Base-by-base conservation (phyloP, 2,329 filamentous ascomycete genomes). In the Paecilomyces fulvus region DNA sequence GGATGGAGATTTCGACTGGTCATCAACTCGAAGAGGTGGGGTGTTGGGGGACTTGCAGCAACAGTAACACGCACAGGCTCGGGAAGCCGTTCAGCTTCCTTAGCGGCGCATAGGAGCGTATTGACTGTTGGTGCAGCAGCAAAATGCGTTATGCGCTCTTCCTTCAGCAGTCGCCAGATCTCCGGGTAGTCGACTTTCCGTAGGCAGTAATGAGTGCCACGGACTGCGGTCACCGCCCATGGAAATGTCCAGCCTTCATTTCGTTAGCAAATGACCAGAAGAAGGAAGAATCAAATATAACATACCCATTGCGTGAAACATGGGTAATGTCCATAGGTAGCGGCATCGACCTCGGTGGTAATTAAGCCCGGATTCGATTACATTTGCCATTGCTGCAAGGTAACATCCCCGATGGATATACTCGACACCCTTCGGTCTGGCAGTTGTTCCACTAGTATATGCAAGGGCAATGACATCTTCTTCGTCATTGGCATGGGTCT, bases 101-200 rank as follows among this genome's bases (percentile, higher is more conserved):
- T 80, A 2, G 89, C 82, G 11, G 87, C 87, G 68, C 94, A 96
- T 2, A 99, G 83, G 0, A 97, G 77, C 0, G 92, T 99, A 71
- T 97, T 97, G 54, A 99, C 94, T 0, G 94, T 99, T 0, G 94
- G 94, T 0, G 92, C 94, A 0, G 92, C 92, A 67, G 92, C 95
- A 77, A 95, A 97, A 73, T 99, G 94, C 0, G 91, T 97, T 61
- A 99, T 88, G 6, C 83, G 79, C 72, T 97, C 89, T 54, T 90
- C 83, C 67, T 91, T 95, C 31, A 99, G 77, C 3, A 99, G 76
- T 52, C 83, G 82, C 94, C 94, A 99, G 58, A 99, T 95, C 57
- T 92, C 79, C 0, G 89, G 84, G 69, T 99, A 99, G 73, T 97
- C 91, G 61, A 99, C 90, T 77, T 96, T 97, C 59, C 94, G 83